phyloP scores from a whole-genome alignment of 495 filamentous ascomycete species.

The Penicillium coprophilum region DNA sequence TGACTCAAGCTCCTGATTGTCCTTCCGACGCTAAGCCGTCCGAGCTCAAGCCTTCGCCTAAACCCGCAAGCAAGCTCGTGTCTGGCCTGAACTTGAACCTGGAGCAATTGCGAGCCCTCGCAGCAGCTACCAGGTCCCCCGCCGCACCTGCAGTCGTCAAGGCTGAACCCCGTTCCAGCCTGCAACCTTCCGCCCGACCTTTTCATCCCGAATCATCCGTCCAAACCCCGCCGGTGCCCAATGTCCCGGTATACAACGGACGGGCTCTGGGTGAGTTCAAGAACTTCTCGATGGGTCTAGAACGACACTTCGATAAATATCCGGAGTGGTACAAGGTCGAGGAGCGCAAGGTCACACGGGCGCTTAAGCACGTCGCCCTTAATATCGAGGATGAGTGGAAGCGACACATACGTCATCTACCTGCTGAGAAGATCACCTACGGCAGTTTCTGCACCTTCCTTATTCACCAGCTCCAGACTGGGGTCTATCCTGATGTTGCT shows the following conservation, averaged over 20 bases:
- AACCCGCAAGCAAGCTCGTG: background rate
- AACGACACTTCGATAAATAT: slow-evolving; percentile 10
- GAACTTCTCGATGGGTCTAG: slow-evolving; percentile 7
- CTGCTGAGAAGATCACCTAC: slow-evolving; percentile 4
- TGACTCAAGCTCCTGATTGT: background rate
- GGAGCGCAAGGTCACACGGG: slow-evolving; percentile 5
- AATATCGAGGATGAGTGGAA: slow-evolving; percentile 9
- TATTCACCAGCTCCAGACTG: slow-evolving; percentile 8
- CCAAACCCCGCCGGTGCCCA: slow-evolving; percentile 5
- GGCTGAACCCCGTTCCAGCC: background rate
- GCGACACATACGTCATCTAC: slow-evolving; percentile 1
- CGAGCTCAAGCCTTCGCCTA: background rate
- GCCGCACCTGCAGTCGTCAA: background rate
- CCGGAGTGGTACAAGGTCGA: slow-evolving; percentile 5
- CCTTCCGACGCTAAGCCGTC: background rate
- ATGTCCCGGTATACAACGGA: slow-evolving; percentile 12
- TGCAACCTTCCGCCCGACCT: background rate
- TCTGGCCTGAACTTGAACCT: background rate
- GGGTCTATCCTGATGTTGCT: background rate
- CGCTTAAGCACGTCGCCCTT: slow-evolving; percentile 10
- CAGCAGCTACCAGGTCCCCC: slow-evolving; percentile 9
- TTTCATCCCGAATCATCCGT: background rate
- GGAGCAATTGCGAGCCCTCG: slow-evolving; percentile 8
- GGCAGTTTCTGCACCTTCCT: slow-evolving; percentile 6
- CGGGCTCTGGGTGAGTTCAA: slow-evolving; percentile 9